Evolutionary conservation across 805 yeast genomes (phyloP).

Genomic region (Saccharomycopsis fermentans): DNA sequence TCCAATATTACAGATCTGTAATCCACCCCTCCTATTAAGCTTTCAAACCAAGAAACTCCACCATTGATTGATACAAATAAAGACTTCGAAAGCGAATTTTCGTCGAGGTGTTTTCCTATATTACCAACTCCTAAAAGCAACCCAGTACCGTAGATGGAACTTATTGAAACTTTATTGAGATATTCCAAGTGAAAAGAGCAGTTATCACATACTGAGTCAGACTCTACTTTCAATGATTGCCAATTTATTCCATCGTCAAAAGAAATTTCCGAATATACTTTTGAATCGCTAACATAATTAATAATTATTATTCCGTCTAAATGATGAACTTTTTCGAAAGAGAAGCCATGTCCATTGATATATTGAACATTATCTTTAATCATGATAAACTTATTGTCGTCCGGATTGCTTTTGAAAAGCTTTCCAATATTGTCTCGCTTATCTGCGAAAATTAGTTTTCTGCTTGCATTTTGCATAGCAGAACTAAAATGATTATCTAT

Average conservation of each 20-base stretch:
- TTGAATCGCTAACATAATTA: slow-evolving; percentile 32
- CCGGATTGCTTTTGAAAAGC: slow-evolving; percentile 75
- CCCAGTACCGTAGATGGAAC: slow-evolving; percentile 37
- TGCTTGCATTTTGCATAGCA: background rate
- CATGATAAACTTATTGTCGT: slow-evolving; percentile 75
- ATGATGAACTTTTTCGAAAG: slow-evolving; percentile 72
- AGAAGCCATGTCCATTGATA: slow-evolving; percentile 55
- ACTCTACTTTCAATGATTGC: slow-evolving; percentile 24
- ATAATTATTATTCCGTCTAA: slow-evolving; percentile 79
- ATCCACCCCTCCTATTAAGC: slow-evolving; percentile 46
- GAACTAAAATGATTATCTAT: background rate
- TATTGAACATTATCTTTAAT: slow-evolving; percentile 68
- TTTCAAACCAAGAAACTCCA: slow-evolving; percentile 79
- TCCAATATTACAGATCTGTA: slow-evolving; percentile 95
- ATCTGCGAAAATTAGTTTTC: background rate
- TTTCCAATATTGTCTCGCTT: slow-evolving; percentile 41
- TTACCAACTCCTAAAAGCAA: slow-evolving; percentile 80
- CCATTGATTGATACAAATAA: slow-evolving; percentile 73
- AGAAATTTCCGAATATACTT: slow-evolving; percentile 60
- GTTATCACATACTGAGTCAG: background rate
- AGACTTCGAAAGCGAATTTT: slow-evolving; percentile 48
- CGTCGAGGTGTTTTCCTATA: slow-evolving; percentile 53
- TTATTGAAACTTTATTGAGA: background rate
- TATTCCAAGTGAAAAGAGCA: background rate
- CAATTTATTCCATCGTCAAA: slow-evolving; percentile 89